Base-by-base conservation (phyloP, 2,329 filamentous ascomycete species). In the Phyllosticta citriasiana region DNA sequence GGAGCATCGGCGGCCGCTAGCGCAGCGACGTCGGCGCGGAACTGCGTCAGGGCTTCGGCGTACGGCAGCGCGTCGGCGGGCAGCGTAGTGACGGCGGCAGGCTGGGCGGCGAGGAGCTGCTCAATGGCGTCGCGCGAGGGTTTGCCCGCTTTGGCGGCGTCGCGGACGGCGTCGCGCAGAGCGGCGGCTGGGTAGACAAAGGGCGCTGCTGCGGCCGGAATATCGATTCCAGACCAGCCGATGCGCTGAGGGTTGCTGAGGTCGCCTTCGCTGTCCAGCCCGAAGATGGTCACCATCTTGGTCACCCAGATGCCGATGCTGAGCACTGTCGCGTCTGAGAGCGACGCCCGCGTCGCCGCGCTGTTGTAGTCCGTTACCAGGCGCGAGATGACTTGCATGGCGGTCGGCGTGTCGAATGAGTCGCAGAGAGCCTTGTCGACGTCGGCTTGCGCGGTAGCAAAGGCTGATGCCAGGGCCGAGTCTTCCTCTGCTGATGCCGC, bases 391-490 rank as follows among this genome's bases (percentile, higher is more conserved):
- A 85, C 77, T 56, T 83, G 82, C 88, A 97, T 91, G 4, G 87
- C 90, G 57, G 80, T 78, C 1, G 89, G 85, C 0, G 92, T 97
- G 73, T 97, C 88, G 72, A 97, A 96, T 0, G 91, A 96, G 74
- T 96, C 91, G 66, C 82, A 81, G 16, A 97, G 79, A 1, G 88
- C 87, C 52, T 78, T 77, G 67, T 87, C 76, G n/a, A 87, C 75
- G n/a, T 80, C 77, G 24, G 74, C 68, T 67, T 87, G 81, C 1
- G 84, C 79, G 25, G 77, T 71, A 55, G 81, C 78, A 47, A 88
- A 74, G 22, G 78, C 76, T 12, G 73, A 69, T 10, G 72, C 70
- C 1, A 86, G 72, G n/a, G 74, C 73, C n/a, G 73, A 70, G 55
- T 78, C 72, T 30, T 68, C 70, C 56, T 71, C 71, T 5, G 67